Base-by-base conservation (phyloP, 1,139 yeast species). In the Pichia sp. region DNA sequence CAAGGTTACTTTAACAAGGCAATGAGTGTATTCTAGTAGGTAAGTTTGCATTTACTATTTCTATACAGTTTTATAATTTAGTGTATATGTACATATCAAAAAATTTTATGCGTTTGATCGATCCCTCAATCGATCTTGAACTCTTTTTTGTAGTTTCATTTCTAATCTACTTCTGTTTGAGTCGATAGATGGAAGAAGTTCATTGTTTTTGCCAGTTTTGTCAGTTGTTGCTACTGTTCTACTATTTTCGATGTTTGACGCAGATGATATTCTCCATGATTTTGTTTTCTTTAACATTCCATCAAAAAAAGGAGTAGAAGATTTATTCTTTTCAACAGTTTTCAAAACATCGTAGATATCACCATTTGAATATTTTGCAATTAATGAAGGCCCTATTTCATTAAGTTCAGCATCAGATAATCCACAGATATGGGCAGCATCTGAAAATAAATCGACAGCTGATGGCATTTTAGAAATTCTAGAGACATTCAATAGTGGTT, bases 131-230 rank as follows among this genome's bases (percentile, higher is more conserved):
- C 55, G 54, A 36, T 58, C 58, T 16, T 49, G 50, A 1, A 63
- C 65, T 20, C 52, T 54, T 33, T 57, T 55, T 40, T 58, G 54
- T 35, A 63, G 45, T 40, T 55, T 50, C 52, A 52, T 45, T 42
- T 63, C 66, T 23, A 63, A 39, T 37, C 66, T 48, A 6, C 61
- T 58, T 41, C 66, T 52, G 37, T 60, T 59, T 20, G 55, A 55
- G 45, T 62, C 65, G 24, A 28, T 16, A 30, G 37, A 4, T 12
- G 27, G 22, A 30, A 9, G 6, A 10, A 31, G 16, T 4, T 3
- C 16, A 22, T 8, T 12, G 22, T 4, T 3, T 24, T 26, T 24
- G 41, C 2, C n/a, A n/a, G 23, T 10, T 12, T 26, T 4, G 12
- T 23, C 12, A n/a, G 24, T 23, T 30, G 28, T n/a, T 4, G 24